phyloP scores from a whole-genome alignment of 768 basidiomycete genomes.

The Kwoniella europaea region DNA sequence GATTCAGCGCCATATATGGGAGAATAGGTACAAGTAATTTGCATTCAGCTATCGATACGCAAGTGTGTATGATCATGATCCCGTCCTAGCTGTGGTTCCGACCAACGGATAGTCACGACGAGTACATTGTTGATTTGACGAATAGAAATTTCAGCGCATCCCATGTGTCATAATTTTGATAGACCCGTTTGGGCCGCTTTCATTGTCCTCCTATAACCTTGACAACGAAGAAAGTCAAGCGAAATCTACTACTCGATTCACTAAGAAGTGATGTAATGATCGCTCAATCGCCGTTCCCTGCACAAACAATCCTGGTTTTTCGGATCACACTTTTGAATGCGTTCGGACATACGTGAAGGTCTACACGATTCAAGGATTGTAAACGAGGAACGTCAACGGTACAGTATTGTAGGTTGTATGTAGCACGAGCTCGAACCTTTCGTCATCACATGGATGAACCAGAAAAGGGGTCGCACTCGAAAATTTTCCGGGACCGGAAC shows the following conservation, averaged over 20 bases:
- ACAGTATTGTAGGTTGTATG: neutral
- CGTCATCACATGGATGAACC: neutral
- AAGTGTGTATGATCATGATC: too few relatives aligned
- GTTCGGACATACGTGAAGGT: too few relatives aligned
- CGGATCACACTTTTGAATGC: neutral
- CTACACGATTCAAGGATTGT: neutral
- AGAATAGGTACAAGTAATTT: too few relatives aligned
- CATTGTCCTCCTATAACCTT: too few relatives aligned
- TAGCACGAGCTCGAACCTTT: neutral
- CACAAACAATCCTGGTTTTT: neutral
- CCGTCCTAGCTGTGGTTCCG: too few relatives aligned
- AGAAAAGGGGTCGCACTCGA: neutral
- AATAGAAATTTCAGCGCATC: too few relatives aligned
- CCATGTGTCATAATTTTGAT: too few relatives aligned
- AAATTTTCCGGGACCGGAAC: neutral
- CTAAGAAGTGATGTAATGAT: neutral
- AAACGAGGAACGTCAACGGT: neutral
- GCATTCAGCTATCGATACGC: too few relatives aligned
- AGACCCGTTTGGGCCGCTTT: too few relatives aligned
- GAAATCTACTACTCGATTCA: neutral
- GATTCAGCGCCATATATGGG: neutral
- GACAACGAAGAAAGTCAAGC: neutral
- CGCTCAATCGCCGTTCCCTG: neutral
- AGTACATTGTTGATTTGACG: too few relatives aligned
- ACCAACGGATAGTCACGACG: too few relatives aligned